Conservation (phyloP, 1,284 basidiomycete species). For the Mycena citricolor region DNA sequence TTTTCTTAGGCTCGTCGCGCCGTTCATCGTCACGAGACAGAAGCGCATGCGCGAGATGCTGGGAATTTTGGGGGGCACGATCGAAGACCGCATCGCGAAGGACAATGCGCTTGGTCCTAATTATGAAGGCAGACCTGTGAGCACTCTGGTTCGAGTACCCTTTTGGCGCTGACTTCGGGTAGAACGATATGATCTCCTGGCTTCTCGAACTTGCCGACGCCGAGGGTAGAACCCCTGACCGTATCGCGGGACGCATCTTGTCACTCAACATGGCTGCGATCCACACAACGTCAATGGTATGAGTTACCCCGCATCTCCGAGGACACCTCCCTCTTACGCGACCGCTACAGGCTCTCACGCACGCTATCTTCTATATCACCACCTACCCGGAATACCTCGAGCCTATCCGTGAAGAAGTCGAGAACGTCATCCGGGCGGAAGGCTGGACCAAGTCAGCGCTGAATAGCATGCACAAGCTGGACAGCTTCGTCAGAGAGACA, state of each 20-base stretch:
- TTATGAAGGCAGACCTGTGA: conserved; percentile 19
- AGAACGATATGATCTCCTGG: neutral
- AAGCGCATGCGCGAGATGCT: conserved; percentile 2
- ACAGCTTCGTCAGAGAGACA: conserved; percentile 49
- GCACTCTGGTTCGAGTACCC: neutral
- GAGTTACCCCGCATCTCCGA: too few species aligned
- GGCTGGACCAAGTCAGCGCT: conserved; percentile 47
- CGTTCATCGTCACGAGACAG: conserved; percentile 12
- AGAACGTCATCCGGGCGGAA: conserved; percentile 34
- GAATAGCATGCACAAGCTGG: conserved; percentile 42
- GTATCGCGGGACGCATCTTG: conserved; percentile 27
- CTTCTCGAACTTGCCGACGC: conserved; percentile 24
- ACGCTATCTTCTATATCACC: conserved; percentile 38
- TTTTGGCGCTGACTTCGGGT: too few species aligned
- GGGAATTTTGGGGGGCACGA: conserved; percentile 9
- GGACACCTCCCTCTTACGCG: conserved; percentile 25
- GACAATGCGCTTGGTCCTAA: conserved; percentile 21
- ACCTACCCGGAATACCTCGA: conserved; percentile 37
- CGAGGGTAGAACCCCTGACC: conserved; percentile 25
- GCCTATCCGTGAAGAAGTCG: conserved; percentile 45
- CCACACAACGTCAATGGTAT: conserved; percentile 23
- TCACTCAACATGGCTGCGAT: conserved; percentile 16
- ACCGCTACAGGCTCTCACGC: conserved; percentile 30
- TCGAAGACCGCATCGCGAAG: conserved; percentile 20
- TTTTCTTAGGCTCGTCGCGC: conserved; percentile 14